Evolutionary conservation across 2,329 filamentous ascomycete species (phyloP).

Genomic region (Tricladium varicosporioides): DNA sequence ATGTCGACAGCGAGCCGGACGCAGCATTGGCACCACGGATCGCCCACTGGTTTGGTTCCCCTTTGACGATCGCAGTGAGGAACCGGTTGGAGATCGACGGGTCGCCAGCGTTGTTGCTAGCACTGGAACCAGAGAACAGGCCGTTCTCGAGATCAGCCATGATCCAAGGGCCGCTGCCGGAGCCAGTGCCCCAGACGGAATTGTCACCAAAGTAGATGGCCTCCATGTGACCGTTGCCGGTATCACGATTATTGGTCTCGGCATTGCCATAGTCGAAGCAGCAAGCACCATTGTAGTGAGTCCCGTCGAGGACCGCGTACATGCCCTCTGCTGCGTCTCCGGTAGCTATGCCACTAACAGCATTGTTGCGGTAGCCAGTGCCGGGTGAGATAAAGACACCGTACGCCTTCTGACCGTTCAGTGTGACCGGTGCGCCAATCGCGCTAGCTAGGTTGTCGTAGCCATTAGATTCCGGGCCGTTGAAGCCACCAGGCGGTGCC

Average conservation of each 20-base stretch:
- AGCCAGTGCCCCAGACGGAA: slow-evolving; percentile 53
- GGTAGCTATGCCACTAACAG: slow-evolving; percentile 48
- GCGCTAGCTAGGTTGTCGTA: slow-evolving; percentile 60
- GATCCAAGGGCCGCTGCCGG: slow-evolving; percentile 62
- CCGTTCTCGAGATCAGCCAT: slow-evolving; percentile 70
- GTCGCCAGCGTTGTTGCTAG: slow-evolving; percentile 48
- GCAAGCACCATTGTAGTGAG: slow-evolving; percentile 56
- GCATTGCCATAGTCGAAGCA: slow-evolving; percentile 60
- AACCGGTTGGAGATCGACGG: slow-evolving; percentile 55
- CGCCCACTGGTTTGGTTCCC: slow-evolving; percentile 54
- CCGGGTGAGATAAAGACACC: slow-evolving; percentile 61
- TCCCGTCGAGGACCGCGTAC: slow-evolving; percentile 59
- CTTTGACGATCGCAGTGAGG: slow-evolving; percentile 56
- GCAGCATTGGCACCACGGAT: slow-evolving; percentile 56
- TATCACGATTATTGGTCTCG: slow-evolving; percentile 49
- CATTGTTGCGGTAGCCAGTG: slow-evolving; percentile 62
- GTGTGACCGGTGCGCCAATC: slow-evolving; percentile 57
- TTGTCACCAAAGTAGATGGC: slow-evolving; percentile 62
- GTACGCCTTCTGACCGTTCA: slow-evolving; percentile 61
- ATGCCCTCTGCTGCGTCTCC: slow-evolving; percentile 57
- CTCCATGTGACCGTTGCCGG: slow-evolving; percentile 66
- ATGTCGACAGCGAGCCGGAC: slow-evolving; percentile 54
- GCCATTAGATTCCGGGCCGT: slow-evolving; percentile 53
- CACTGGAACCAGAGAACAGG: slow-evolving; percentile 54
- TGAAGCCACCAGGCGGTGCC: slow-evolving; percentile 56